Conservation (phyloP, 768 basidiomycete genomes). For the Epithele typhae region DNA sequence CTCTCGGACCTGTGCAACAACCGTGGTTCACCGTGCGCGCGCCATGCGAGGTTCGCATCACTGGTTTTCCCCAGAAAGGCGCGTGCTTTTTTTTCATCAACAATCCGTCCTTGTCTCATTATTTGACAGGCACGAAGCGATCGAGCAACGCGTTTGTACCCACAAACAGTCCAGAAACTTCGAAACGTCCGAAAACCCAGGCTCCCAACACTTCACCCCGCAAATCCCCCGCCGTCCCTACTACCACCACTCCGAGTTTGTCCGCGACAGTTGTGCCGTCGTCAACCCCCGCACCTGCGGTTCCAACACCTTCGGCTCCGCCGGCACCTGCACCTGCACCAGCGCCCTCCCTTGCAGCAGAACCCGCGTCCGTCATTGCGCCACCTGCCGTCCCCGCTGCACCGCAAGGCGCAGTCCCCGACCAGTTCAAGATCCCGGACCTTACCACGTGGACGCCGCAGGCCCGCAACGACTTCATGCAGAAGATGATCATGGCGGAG, state of each 20-base stretch:
- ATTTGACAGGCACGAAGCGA: constrained; percentile 12
- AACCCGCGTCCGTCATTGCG: constrained; percentile 4
- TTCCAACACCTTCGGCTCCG: not conserved
- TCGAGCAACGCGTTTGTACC: constrained; percentile 1
- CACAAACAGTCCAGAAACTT: constrained; percentile 9
- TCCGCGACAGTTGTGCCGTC: not conserved
- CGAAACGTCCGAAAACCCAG: constrained; percentile 10
- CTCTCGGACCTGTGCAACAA: constrained; percentile 30
- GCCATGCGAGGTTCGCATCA: constrained; percentile 42
- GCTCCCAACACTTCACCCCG: constrained; percentile 1
- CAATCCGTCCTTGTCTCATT: not conserved
- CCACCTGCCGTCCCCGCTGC: not conserved
- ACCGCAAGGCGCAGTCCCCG: not conserved
- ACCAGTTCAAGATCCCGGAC: not conserved
- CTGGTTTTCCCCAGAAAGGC: constrained; percentile 43
- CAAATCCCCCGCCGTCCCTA: constrained; percentile 5
- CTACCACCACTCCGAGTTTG: not conserved
- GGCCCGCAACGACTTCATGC: no score
- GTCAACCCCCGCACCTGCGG: not conserved
- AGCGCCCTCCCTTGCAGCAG: constrained; percentile 19
- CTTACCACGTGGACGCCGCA: no score
- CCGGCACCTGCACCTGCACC: constrained; percentile 12
- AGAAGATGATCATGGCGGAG: no score
- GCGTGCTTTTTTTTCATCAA: constrained; percentile 2
- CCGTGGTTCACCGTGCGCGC: constrained; percentile 57